Evolutionary conservation across 768 basidiomycete genomes (phyloP), one percentile per base, ranked within the genome.

Genomic region (Cystofilobasidium bisporidii): DNA sequence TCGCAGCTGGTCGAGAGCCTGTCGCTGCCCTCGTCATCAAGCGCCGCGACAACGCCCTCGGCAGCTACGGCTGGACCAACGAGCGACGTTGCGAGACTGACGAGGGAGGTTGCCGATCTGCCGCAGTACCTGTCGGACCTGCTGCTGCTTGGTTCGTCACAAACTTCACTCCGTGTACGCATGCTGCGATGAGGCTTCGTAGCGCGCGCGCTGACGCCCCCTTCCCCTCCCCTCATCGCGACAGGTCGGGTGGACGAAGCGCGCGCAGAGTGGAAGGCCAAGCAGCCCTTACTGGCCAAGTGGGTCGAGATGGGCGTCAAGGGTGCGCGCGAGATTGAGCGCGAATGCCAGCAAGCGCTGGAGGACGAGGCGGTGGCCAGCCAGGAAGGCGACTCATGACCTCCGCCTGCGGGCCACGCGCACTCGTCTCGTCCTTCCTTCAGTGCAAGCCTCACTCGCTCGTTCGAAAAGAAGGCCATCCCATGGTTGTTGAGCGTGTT

Each of bases 1-100:
- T 64, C 63, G 18, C 68, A 69, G 40, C 68, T 69, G 47, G 57
- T 56, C 17, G 63, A 63, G 5, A 62, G 60, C 33, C 50, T 68
- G 28, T 45, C 67, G 1, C 61, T 68, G 9, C 61, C 67, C 9
- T 36, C 65, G 28, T 26, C 41, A 17, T 3, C 45, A 20, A 5
- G 30, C 43, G 1, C 57, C 15, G 0, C 18, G 14, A 6, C 6
- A 5, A 9, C 33, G 11, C 24, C 38, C 26, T 30, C n/a, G n/a
- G 9, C n/a, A 26, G 41, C 14, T 32, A 22, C 58, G 24, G 5
- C n/a, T 33, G 4, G 33, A 28, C 1, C 28, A 3, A 24, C 33
- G 65, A 14, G 15, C 15, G 47, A 40, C n/a, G 14, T 32, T 17
- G 9, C 6, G 2, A 3, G 53, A 2, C 30, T 56, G 1, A 30